Percentiles rank a stretch among this genome's conserved stretches.
phyloP scores from a whole-genome alignment of 2,329 filamentous ascomycete species.

The Harringtonia lauricola region DNA sequence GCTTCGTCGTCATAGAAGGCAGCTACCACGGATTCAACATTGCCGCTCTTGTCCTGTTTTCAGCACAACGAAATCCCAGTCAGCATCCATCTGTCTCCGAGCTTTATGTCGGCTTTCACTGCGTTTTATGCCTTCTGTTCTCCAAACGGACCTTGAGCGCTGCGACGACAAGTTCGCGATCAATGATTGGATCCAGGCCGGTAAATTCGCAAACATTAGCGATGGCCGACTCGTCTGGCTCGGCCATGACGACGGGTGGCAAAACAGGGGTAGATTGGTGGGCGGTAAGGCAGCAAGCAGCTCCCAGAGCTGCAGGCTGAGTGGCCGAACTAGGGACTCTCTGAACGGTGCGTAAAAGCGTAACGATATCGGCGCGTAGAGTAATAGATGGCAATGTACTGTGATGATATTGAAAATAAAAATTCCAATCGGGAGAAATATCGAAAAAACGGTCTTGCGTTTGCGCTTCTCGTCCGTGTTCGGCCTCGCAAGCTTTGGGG shows the following conservation, averaged over 20 bases:
- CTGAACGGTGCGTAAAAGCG: no score
- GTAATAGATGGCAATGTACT: no score
- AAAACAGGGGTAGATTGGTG: not conserved
- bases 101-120: not conserved
- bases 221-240: conserved; percentile 24
- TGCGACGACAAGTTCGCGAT: conserved; percentile 26
- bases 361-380: no score
- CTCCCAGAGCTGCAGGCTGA: not conserved
- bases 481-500: no score
- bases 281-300: not conserved
- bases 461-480: no score
- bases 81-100: not conserved
- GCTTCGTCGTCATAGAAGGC: conserved; percentile 40
- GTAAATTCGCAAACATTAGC: conserved; percentile 30
- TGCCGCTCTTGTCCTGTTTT: conserved; percentile 31
- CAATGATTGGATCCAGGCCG: conserved; percentile 21
- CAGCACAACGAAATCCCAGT: not conserved
- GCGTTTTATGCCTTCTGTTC: no score
- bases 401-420: no score
- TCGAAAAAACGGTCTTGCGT: no score
- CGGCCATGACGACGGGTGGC: conserved; percentile 14
- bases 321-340: not conserved
- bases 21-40: conserved; percentile 35
- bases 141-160: conserved; percentile 23
- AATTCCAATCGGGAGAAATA: no score